Evolutionary conservation across 768 basidiomycete genomes (phyloP).

Genomic region (Trametes elegans): DNA sequence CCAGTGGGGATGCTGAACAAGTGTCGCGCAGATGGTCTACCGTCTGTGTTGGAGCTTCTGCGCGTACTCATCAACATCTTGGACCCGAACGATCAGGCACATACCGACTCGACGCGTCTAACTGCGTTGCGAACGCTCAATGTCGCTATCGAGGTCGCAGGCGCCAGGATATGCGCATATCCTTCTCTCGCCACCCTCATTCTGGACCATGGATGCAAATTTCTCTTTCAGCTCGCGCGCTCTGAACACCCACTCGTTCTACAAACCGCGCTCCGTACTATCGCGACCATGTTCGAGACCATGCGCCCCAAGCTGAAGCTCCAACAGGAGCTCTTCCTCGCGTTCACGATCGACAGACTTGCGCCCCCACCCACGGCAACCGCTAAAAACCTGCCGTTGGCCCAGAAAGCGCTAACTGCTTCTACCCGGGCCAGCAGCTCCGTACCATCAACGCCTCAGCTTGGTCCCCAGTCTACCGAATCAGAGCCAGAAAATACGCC

Average conservation of each 20-base stretch:
- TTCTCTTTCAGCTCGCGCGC: conserved; percentile 93
- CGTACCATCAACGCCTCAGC: conserved; percentile 41
- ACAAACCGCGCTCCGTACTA: conserved; percentile 77
- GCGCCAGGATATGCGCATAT: conserved; percentile 70
- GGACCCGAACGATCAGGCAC: conserved; percentile 91
- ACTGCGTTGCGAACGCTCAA: conserved; percentile 87
- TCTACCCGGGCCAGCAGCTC: conserved; percentile 29
- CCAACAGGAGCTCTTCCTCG: conserved; percentile 92
- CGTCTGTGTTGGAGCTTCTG: conserved; percentile 88
- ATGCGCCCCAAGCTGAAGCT: conserved; percentile 85
- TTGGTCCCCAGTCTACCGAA: conserved; percentile 35
- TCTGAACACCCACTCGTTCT: conserved; percentile 84
- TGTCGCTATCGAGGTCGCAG: conserved; percentile 82
- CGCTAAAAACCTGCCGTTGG: conserved; percentile 17
- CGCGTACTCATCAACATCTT: conserved; percentile 94
- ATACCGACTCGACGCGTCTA: conserved; percentile 93
- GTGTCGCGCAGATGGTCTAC: conserved; percentile 67
- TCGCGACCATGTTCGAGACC: conserved; percentile 84
- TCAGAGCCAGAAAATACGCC: conserved; percentile 24
- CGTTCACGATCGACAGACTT: conserved; percentile 90
- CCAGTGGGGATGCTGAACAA: not conserved
- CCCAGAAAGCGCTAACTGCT: conserved; percentile 15
- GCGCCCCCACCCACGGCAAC: conserved; percentile 48
- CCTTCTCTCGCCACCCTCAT: conserved; percentile 76
- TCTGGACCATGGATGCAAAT: conserved; percentile 90